Percentiles rank a stretch among this genome's conserved stretches.
Conservation (phyloP, 2,329 filamentous ascomycete genomes). For the Colletotrichum caudatum region DNA sequence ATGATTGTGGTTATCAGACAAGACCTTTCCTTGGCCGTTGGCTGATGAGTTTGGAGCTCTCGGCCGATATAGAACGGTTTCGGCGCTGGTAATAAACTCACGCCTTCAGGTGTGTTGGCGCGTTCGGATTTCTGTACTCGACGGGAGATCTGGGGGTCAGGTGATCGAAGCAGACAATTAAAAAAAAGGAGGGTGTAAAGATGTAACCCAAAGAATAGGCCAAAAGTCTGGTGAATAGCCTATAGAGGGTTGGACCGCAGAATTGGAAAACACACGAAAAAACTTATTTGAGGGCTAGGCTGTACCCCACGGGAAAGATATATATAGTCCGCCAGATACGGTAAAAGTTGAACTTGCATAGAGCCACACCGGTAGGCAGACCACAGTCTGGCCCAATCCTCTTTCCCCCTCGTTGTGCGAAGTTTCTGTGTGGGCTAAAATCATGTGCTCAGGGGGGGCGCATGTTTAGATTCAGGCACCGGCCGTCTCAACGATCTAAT, state of each 20-base stretch:
- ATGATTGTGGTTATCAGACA: constrained; percentile 44
- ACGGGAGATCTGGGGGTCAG: neutral
- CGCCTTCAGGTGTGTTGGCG: constrained; percentile 1
- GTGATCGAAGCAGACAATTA: neutral
- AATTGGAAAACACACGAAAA: constrained; percentile 4
- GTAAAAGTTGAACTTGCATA: constrained; percentile 6
- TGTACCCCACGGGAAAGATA: constrained; percentile 30
- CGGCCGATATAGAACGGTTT: neutral
- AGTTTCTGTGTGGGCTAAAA: constrained; percentile 13
- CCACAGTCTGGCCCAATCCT: neutral
- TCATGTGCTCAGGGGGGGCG: neutral
- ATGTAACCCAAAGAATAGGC: constrained; percentile 10
- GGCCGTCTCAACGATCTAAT: constrained; percentile 30
- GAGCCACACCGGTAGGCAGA: constrained; percentile 12
- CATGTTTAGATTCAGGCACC: constrained; percentile 22
- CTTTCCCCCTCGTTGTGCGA: constrained; percentile 17
- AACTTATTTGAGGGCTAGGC: neutral
- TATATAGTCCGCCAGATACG: constrained; percentile 7
- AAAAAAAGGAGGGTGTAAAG: constrained; percentile 17
- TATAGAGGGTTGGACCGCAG: constrained; percentile 8
- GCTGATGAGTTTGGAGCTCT: neutral
- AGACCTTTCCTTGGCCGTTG: neutral
- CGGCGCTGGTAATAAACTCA: neutral
- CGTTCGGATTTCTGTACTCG: constrained; percentile 13
- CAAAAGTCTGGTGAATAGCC: constrained; percentile 10